These are phyloP conservation scores for Beta lomatogona DNA, from an alignment of 179 eudicot genomes.

Conservation along the genomic window DNA sequence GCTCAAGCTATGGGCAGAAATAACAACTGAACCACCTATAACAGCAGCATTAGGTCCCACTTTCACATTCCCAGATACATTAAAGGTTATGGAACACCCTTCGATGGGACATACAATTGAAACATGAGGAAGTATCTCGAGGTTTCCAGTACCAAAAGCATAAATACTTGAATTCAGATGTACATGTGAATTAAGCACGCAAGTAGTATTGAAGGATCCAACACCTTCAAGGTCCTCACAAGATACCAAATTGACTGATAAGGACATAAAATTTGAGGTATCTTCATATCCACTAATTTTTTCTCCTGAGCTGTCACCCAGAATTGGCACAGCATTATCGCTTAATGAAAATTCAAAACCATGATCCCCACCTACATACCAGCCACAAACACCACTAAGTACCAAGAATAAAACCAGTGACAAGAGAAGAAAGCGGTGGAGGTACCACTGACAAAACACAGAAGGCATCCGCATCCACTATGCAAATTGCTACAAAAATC, in stretches of 20 bases:
- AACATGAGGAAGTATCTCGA: conserved; percentile 72
- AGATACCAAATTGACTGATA: conserved; percentile 39
- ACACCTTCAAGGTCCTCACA: conserved; percentile 78
- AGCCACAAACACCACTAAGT: conserved; percentile 33
- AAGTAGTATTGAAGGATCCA: conserved; percentile 80
- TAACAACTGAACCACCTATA: conserved; percentile 60
- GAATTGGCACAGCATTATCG: conserved; percentile 20
- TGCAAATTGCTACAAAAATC: conserved; percentile 1
- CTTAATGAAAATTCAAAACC: conserved; percentile 26
- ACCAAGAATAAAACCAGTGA: conserved; percentile 36
- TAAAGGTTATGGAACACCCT: conserved; percentile 63
- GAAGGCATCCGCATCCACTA: conserved; percentile 54
- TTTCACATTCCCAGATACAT: conserved; percentile 64
- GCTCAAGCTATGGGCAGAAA: conserved; percentile 61
- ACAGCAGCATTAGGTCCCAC: conserved; percentile 64
- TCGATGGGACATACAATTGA: conserved; percentile 55
- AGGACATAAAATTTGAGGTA: conserved; percentile 25
- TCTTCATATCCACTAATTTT: conserved; percentile 13
- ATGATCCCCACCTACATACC: conserved; percentile 21
- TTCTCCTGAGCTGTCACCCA: conserved; percentile 22
- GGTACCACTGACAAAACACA: conserved; percentile 35
- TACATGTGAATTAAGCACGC: conserved; percentile 61
- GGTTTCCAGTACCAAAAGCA: conserved; percentile 64
- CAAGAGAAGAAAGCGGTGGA: conserved; percentile 49
- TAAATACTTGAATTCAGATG: conserved; percentile 46